Evolutionary conservation across 805 yeast species (phyloP), one percentile per base, ranked within the genome.

Genomic region (Hanseniaspora guilliermondii): DNA sequence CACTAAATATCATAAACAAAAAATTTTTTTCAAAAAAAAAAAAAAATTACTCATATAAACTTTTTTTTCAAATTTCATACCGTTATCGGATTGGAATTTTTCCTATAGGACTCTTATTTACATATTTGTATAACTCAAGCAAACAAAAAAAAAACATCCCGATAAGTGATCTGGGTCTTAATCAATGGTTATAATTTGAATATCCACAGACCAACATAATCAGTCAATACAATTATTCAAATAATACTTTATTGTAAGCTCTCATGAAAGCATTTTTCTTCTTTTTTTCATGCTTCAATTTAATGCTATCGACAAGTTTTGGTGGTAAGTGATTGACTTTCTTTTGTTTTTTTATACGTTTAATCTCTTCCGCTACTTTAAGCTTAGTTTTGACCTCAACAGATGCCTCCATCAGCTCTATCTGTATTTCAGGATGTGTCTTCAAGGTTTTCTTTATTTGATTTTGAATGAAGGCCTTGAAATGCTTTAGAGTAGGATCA

Each of bases 331-430:
- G 7, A 12, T n/a, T 16, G 22, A 32, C 35, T 7, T 22, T 32
- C 11, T 40, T n/a, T n/a, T 33, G 32, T 9, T 30, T 24, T 25
- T 22, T 32, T 19, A 25, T 42, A n/a, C 30, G 35, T 25, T 36
- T 50, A 11, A 50, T 22, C 12, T 50, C 54, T 9, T 42, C 17
- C 5, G 30, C 39, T 12, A 50, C n/a, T 42, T 46, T 50, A n/a
- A 50, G 21, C 21, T 36, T 41, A 35, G 45, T 25, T 50, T 50
- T 50, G 6, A 42, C 24, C n/a, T 50, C 33, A 35, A 42, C 46
- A 35, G 47, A 37, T 12, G 42, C 48, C n/a, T 50, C 54, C 39
- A 50, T 32, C 1, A 50, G 19, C n/a, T 50, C 54, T 24, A 50
- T 30, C 17, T 50, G 54, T 8, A 50, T 14, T 27, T 50, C 54